A percentile compares a stretch with the other conserved stretches of the same genome.
Evolutionary conservation across 176 grass and related monocot species (phyloP).

Genomic region (Rhynchospora tenuis): DNA sequence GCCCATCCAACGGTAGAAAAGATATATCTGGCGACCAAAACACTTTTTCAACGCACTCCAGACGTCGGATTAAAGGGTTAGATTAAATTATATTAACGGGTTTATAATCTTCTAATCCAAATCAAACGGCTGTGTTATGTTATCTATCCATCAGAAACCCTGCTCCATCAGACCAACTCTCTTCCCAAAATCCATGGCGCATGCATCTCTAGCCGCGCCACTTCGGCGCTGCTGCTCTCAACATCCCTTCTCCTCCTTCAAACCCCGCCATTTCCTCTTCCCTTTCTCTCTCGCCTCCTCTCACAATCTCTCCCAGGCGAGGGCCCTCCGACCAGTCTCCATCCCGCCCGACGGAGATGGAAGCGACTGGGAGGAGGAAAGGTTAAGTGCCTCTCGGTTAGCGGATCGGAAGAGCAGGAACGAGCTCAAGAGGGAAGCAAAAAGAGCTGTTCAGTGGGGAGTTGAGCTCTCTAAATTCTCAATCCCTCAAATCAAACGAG

Average conservation of each 20-base stretch:
- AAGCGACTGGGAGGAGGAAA: slow-evolving; percentile 7
- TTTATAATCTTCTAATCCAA: background rate
- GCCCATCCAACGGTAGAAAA: no score
- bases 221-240: slow-evolving; percentile 32
- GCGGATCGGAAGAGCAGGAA: slow-evolving; percentile 55
- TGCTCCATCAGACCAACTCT: background rate
- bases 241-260: slow-evolving; percentile 26
- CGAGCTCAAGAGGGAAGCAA: slow-evolving; percentile 78
- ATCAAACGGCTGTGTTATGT: background rate
- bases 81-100: background rate
- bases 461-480: slow-evolving; percentile 80
- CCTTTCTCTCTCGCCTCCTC: slow-evolving; percentile 16
- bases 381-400: background rate
- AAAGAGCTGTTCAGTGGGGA: slow-evolving; percentile 69
- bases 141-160: background rate
- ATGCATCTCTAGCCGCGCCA: slow-evolving; percentile 26
- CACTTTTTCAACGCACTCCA: background rate
- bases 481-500: slow-evolving; percentile 68
- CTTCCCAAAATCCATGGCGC: slow-evolving; percentile 4
- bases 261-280: slow-evolving; percentile 20
- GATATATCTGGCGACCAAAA: background rate
- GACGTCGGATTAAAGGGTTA: background rate
- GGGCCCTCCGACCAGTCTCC: slow-evolving; percentile 37
- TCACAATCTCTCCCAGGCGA: background rate
- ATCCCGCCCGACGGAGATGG: slow-evolving; percentile 28